Base-by-base conservation (phyloP, 345 rosid genomes). In the Syzygium aqueum region DNA sequence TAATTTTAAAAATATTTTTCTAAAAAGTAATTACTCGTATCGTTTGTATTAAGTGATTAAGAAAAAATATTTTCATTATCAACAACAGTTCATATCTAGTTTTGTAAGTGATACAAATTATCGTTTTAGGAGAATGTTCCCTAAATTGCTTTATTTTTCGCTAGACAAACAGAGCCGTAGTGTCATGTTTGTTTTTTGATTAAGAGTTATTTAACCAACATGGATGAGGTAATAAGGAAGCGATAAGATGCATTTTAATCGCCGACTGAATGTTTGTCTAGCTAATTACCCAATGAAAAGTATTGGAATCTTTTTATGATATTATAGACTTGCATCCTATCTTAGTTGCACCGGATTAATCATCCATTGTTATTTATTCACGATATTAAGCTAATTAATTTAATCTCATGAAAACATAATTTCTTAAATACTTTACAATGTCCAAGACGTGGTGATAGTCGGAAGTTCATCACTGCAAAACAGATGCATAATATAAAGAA, bases 1-100 rank as follows among this genome's bases (percentile, higher is more conserved):
- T 67, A 16, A 8, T 37, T 37, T 67, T 2, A 4, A 17, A 67
- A 3, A 0, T 8, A 67, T 17, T 1, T 30, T 30, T 1, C 5
- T n/a, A 30, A 67, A 30, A 30, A 4, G 8, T 0, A 2, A 67
- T 33, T 0, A 6, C 0, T 3, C 1, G 9, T 8, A 2, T 67
- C 2, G 0, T 33, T 16, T 1, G 23, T 23, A 30, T 30, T 17
- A 67, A 30, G 4, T 30, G 17, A 17, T 67, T 8, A 67, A 7
- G 0, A 11, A 65, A 8, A 28, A 63, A 65, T 28, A 0, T 61
- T n/a, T 61, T n/a, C 73, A n/a, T 61, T 61, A 28, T 17, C 0
- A 7, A 65, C 2, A 30, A 65, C 2, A 65, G 3, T 7, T 65
- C 22, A 28, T 28, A 1, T 15, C 1, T 15, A 7, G 7, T 15